Conservation (phyloP, 768 basidiomycete genomes). For the Chalciporus pseudorubinellus region DNA sequence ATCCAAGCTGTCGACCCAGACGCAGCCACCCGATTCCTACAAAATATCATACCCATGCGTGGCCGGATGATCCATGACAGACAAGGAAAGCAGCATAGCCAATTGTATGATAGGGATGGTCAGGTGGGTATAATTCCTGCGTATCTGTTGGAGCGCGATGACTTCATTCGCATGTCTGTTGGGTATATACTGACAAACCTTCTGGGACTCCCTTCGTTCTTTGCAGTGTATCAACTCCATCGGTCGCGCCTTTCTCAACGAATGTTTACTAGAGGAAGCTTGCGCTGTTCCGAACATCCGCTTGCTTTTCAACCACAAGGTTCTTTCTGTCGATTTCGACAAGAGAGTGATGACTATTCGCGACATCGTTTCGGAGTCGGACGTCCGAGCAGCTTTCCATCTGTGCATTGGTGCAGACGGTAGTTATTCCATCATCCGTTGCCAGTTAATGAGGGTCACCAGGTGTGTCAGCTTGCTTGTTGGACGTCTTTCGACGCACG, state of each 20-base stretch:
- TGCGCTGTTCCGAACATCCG: constrained; percentile 60
- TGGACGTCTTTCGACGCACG: constrained; percentile 3
- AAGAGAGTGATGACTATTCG: constrained; percentile 51
- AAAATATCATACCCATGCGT: constrained; percentile 87
- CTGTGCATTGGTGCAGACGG: constrained; percentile 93
- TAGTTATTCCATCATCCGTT: constrained; percentile 85
- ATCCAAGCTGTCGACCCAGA: constrained; percentile 75
- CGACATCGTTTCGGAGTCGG: constrained; percentile 42
- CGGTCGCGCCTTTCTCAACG: constrained; percentile 84
- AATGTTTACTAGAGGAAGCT: constrained; percentile 76
- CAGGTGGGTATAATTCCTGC: constrained; percentile 56
- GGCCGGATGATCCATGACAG: constrained; percentile 92
- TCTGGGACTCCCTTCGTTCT: constrained; percentile 20
- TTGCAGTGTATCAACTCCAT: constrained; percentile 90
- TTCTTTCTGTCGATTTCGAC: constrained; percentile 75
- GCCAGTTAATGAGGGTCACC: constrained; percentile 93
- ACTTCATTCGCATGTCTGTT: constrained; percentile 21
- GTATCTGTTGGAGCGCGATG: constrained; percentile 7
- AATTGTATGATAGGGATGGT: constrained; percentile 83
- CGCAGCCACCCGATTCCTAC: constrained; percentile 66
- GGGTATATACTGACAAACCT: constrained; percentile 21
- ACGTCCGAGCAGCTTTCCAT: constrained; percentile 58
- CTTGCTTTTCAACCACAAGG: constrained; percentile 79
- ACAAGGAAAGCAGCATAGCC: constrained; percentile 73
- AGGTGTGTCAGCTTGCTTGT: constrained; percentile 52